Conservation (phyloP, 345 rosid genomes). For the Psidium guajava region DNA sequence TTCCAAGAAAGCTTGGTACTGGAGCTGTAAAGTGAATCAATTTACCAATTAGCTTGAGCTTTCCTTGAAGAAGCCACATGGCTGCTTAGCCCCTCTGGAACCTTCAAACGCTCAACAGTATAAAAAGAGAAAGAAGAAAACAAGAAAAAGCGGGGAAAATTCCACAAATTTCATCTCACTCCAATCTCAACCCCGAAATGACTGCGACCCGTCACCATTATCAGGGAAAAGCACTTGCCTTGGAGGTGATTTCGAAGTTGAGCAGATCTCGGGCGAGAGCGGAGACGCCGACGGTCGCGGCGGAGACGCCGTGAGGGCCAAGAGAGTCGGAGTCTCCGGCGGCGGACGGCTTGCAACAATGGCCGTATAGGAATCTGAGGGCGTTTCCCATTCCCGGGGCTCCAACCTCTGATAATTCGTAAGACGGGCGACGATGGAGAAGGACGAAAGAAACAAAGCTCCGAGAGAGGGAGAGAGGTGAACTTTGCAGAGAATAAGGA, state of each 20-base stretch:
- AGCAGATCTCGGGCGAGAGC: conserved; percentile 70
- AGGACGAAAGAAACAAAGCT: background rate
- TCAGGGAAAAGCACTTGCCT: conserved; percentile 15
- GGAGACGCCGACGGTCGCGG: conserved; percentile 53
- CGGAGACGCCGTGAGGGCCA: conserved; percentile 45
- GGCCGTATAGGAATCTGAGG: conserved; percentile 31
- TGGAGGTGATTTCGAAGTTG: conserved; percentile 68
- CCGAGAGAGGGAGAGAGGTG: background rate
- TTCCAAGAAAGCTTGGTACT: background rate
- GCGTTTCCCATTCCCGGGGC: conserved; percentile 38
- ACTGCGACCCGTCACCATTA: background rate
- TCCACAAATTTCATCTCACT: background rate
- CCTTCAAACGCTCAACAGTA: conserved; percentile 22
- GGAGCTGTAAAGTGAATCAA: background rate
- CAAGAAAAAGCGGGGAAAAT: background rate
- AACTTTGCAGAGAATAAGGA: background rate
- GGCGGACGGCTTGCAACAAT: conserved; percentile 33
- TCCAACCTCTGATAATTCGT: background rate
- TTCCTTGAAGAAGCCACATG: conserved; percentile 71
- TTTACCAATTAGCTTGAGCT: conserved; percentile 92
- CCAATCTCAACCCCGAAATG: background rate
- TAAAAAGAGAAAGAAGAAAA: background rate
- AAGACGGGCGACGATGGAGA: background rate
- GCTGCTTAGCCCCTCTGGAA: conserved; percentile 58
- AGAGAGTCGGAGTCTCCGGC: conserved; percentile 22